Evolutionary conservation across 352 stramenopile genomes (phyloP), one percentile per base, ranked within the genome.

Genomic region (Salisapilia sapeloensis): DNA sequence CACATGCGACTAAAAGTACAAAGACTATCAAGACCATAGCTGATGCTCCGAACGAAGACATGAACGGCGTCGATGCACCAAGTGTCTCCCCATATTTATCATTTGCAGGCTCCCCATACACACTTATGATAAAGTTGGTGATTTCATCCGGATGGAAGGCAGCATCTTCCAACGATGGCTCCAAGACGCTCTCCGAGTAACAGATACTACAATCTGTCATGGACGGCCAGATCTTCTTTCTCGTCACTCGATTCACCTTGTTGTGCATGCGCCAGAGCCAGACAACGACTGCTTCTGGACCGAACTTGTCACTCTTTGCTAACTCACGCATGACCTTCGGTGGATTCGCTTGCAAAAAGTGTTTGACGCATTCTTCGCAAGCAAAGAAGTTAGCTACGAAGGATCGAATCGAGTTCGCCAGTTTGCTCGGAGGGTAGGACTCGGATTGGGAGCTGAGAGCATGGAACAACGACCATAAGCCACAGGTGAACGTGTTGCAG

Each of bases 261-360:
- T 84, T 86, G 56, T 91, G 75, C 69, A 84, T 82, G 18, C 50
- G 53, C 64, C 74, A 87, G 27, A 91, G 58, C 71, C 75, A 86
- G 24, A 87, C 33, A 6, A 56, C 36, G 3, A 83, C 47, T 29
- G 61, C 56, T 19, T 58, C 33, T 7, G 56, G 46, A 0, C 61
- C 64, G 0, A 60, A 35, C 11, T 19, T 17, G 26, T 84, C 65
- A 14, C 42, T 43, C 5, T 32, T 34, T 2, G 55, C 57, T 1
- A 83, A 24, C 1, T 56, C 39, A 3, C 46, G 36, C 15, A 90
- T 75, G 2, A 60, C 44, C n/a, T 40, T 60, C 26, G 56, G 50
- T 4, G 72, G 63, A 35, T 91, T 87, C 5, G 57, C 56, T 15
- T 44, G 22, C 9, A 85, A 37, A 18, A 91, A 91, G 48, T 91